Conservation (phyloP, 768 basidiomycete genomes). For the Suillus tomentosus region DNA sequence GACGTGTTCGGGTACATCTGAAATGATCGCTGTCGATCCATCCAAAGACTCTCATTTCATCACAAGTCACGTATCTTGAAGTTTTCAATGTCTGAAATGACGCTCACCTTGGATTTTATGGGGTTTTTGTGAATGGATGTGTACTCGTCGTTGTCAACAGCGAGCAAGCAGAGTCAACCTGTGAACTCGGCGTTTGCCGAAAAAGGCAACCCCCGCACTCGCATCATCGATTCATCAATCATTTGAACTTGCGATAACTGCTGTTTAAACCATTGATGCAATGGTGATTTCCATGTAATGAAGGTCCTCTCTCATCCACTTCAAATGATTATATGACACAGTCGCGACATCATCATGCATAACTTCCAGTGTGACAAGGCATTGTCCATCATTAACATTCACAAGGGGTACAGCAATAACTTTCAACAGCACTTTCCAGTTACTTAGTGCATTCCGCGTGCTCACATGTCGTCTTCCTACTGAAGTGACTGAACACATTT, state of each 20-base stretch:
- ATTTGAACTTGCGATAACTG: too few relatives aligned
- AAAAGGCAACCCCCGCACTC: background rate
- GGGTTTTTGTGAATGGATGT: conserved; percentile 15
- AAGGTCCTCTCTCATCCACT: background rate
- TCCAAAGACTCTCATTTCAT: conserved; percentile 7
- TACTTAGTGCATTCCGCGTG: conserved; percentile 35
- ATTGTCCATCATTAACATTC: conserved; percentile 4
- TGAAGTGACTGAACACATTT: background rate
- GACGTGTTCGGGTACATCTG: conserved; percentile 32
- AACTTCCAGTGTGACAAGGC: background rate
- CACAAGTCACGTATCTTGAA: background rate
- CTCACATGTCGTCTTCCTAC: background rate
- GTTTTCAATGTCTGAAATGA: background rate
- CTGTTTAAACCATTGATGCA: background rate
- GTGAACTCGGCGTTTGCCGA: conserved; percentile 32
- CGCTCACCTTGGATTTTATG: conserved; percentile 26
- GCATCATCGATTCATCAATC: background rate
- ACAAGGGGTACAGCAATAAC: conserved; percentile 31
- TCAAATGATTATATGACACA: background rate
- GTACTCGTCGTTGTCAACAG: conserved; percentile 38
- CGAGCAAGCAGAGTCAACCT: conserved; percentile 26
- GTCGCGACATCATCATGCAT: background rate
- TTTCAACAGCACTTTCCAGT: conserved; percentile 27
- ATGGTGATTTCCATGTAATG: background rate
- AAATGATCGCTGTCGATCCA: conserved; percentile 31